Evolutionary conservation across 2,329 filamentous ascomycete genomes (phyloP).

Genomic region (Parascedosporium putredinis): DNA sequence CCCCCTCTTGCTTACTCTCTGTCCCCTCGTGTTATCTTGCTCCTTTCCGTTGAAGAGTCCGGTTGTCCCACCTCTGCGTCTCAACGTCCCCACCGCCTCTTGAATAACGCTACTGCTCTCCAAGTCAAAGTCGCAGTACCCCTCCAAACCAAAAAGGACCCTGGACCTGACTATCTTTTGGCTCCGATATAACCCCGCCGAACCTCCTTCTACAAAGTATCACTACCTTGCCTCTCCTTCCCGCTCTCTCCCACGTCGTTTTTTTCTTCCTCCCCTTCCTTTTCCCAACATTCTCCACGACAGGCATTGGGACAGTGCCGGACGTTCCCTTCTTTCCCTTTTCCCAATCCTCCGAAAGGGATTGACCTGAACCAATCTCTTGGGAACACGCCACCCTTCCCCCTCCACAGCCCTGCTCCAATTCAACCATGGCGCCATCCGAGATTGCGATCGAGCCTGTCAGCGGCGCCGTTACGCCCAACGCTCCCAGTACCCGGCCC

Average conservation of each 20-base stretch:
- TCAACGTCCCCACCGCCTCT: neutral
- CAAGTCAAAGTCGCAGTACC: too few relatives aligned
- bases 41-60: too few relatives aligned
- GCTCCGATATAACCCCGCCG: neutral
- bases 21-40: too few relatives aligned
- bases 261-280: neutral
- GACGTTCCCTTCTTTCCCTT: too few relatives aligned
- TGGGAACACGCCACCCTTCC: neutral
- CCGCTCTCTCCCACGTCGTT: neutral
- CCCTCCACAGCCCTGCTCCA: neutral
- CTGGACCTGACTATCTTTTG: neutral
- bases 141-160: too few relatives aligned
- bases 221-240: neutral
- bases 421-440: conserved; percentile 8
- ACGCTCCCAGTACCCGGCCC: conserved; percentile 6
- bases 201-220: too few relatives aligned
- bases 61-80: too few relatives aligned
- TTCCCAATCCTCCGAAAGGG: too few relatives aligned
- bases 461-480: conserved; percentile 5
- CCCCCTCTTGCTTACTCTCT: too few relatives aligned
- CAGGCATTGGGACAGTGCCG: neutral
- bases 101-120: too few relatives aligned
- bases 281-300: neutral
- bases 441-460: conserved; percentile 2
- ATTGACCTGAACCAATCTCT: too few relatives aligned